Evolutionary conservation across 495 filamentous ascomycete genomes (phyloP).

Genomic region (Friedmanniomyces simplex): DNA sequence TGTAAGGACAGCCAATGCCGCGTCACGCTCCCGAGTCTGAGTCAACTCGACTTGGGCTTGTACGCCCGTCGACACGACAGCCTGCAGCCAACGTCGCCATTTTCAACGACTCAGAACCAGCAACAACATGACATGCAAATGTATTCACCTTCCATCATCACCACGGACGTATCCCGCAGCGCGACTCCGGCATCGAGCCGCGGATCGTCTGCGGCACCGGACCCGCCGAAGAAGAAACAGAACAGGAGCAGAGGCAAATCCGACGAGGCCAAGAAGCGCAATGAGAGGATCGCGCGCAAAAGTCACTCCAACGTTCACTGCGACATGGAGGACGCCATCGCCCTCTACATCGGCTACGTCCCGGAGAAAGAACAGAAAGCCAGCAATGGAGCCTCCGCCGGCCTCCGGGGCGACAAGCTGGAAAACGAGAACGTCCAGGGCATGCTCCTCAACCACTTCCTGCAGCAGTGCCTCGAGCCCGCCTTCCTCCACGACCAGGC

Average conservation of each 20-base stretch:
- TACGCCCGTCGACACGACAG: too few relatives aligned
- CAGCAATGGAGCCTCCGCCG: neutral
- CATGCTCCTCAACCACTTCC: neutral
- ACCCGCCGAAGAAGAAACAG: too few relatives aligned
- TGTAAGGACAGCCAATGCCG: too few relatives aligned
- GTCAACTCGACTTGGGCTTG: too few relatives aligned
- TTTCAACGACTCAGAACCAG: too few relatives aligned
- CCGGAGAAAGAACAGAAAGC: neutral
- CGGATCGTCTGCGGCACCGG: too few relatives aligned
- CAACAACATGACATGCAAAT: too few relatives aligned
- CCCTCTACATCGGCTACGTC: neutral
- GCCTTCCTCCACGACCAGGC: neutral
- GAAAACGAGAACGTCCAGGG: neutral
- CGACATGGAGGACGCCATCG: neutral
- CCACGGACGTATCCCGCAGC: neutral
- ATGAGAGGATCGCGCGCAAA: neutral
- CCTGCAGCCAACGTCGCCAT: neutral
- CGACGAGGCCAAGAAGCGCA: neutral
- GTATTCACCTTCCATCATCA: neutral
- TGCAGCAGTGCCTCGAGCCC: neutral
- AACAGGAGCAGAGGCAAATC: too few relatives aligned
- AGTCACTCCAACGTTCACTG: neutral
- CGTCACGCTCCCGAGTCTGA: too few relatives aligned
- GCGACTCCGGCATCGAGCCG: neutral
- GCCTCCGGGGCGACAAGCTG: neutral